Evolutionary conservation across 345 rosid genomes (phyloP), one percentile per base, ranked within the genome.

Genomic region (Theobroma cacao): DNA sequence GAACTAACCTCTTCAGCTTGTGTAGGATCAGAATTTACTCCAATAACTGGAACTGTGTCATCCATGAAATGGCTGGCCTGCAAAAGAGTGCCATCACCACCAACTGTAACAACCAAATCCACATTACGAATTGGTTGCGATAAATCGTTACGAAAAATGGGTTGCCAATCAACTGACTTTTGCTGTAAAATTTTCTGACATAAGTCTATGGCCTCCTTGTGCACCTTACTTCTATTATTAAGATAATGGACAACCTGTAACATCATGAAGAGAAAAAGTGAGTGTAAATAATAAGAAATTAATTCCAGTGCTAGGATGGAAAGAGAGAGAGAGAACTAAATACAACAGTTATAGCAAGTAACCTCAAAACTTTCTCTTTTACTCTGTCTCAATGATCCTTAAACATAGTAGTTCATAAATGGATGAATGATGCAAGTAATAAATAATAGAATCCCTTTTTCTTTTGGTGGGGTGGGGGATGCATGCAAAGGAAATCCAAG

Each of bases 51-150:
- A 80, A 88, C 80, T 22, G 93, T 86, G 66, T 89, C 93, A 83
- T 92, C 94, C 61, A 95, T 76, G 67, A 90, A 91, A 87, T 95
- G 99, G 76, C 97, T 88, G 43, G 99, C 98, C 75, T 91, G 97
- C 90, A 95, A 82, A 40, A 95, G 97, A 13, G 99, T 94, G 45
- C 99, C 99, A 68, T 95, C 98, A 40, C 99, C 99, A 75, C 99
- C 97, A 9, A 95, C 81, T 1, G 98, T 94, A 67, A 95, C 88
- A 53, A 95, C 99, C 81, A 95, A 84, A 84, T 95, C 99, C 43
- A 91, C 91, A 76, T 90, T 81, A 75, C 70, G 82, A 68, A 95
- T 86, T 14, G 90, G 90, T 64, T 75, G 77, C 1, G 86, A 85
- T 74, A 92, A 77, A 59, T 85, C 79, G 12, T 86, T 86, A 28